A percentile compares a stretch with the other conserved stretches of the same genome.
Conservation (phyloP, 306 rosid species). For the Lotus japonicus region DNA sequence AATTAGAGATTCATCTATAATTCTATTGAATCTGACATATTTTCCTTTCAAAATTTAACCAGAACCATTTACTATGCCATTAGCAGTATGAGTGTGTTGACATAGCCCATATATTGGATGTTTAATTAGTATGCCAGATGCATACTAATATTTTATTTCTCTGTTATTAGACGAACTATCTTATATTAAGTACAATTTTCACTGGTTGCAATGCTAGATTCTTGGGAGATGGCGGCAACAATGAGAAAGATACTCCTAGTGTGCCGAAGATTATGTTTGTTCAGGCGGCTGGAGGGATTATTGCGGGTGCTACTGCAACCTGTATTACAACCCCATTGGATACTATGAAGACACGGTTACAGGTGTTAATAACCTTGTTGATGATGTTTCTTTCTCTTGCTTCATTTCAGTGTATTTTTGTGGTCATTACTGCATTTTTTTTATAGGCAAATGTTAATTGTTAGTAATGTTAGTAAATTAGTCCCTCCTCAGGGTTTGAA, state of each 20-base stretch:
- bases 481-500: too few relatives aligned
- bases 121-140: background rate
- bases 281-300: conserved; percentile 81
- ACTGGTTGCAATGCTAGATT: conserved; percentile 34
- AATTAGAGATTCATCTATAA: background rate
- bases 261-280: conserved; percentile 49
- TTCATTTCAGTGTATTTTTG: background rate
- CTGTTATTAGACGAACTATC: background rate
- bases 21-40: background rate
- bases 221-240: conserved; percentile 25
- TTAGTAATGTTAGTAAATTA: too few relatives aligned
- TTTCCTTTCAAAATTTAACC: background rate
- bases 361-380: conserved; percentile 44
- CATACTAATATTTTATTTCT: background rate
- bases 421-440: too few relatives aligned
- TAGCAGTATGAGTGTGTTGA: background rate
- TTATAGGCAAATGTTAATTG: too few relatives aligned
- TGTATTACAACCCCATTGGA: conserved; percentile 85
- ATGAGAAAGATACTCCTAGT: conserved; percentile 38
- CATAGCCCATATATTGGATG: background rate
- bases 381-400: conserved; percentile 3
- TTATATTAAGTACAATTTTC: background rate
- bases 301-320: conserved; percentile 87
- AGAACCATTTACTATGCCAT: background rate
- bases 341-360: conserved; percentile 91